Base-by-base conservation (phyloP, 2,329 filamentous ascomycete genomes). In the Cladosporium sp. region DNA sequence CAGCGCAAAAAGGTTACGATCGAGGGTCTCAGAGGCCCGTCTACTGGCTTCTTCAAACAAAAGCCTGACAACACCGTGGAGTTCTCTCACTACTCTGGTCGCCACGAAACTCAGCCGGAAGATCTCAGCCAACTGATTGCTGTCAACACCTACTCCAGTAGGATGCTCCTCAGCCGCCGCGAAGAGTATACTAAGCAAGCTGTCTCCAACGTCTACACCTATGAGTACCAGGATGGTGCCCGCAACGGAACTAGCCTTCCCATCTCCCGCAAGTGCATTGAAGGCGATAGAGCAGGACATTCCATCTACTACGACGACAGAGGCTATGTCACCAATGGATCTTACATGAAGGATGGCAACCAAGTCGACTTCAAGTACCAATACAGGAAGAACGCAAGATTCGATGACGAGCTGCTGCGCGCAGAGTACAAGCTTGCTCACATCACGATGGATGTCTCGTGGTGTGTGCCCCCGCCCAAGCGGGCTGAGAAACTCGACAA, bases 401-500 rank as follows among this genome's bases (percentile, higher is more conserved):
- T 75, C 50, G 75, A 74, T 19, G 77, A 78, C 57, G 77, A 79
- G 51, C 67, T 80, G n/a, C 68, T 80, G 2, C 70, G 77, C 41
- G 78, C 76, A 0, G 78, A 79, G 53, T 80, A 77, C 53, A 69
- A 73, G 0, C 67, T 80, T 46, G 70, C 74, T 3, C 76, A 80
- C 57, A 73, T 79, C 54, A 77, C 70, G 35, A 75, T 72, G 55
- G 78, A 74, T 12, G 49, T 51, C 9, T 45, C 43, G 13, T 51
- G 49, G 49, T 51, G 49, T 35, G 49, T 51, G 6, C 33, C 35
- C 1, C 49, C 49, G 3, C 41, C 41, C 3, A 51, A 72, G 19
- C 40, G 38, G n/a, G 16, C 33, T 7, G 49, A 78, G 54, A 77
- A 75, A 59, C 67, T 74, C 50, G 73, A 79, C 41, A 69, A 72